Evolutionary conservation across 805 yeast species (phyloP).

Genomic region (Lipomyces orientalis): DNA sequence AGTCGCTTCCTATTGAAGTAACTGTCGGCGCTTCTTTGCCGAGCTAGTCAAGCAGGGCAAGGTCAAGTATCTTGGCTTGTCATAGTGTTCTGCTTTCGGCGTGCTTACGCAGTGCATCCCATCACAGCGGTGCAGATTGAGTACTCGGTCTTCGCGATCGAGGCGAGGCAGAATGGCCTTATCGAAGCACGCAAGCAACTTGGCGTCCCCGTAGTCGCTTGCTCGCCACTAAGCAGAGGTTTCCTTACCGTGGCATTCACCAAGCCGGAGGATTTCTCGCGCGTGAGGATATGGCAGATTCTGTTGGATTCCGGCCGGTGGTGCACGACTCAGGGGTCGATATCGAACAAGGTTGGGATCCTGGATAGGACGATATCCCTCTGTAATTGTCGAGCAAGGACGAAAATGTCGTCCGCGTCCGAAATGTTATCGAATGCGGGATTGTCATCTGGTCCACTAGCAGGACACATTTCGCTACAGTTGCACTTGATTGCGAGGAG

Average conservation of each 20-base stretch:
- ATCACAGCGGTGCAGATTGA: constrained; percentile 79
- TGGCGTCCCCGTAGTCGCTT: constrained; percentile 73
- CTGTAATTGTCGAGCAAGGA: too few species aligned
- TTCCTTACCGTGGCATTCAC: constrained; percentile 68
- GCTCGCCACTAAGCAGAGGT: constrained; percentile 86
- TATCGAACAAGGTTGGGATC: too few species aligned
- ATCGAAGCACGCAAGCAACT: constrained; percentile 62
- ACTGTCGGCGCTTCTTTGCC: constrained; percentile 60
- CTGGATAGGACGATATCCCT: too few species aligned
- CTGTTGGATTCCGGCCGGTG: too few species aligned
- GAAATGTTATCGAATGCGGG: too few species aligned
- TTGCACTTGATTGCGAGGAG: too few species aligned
- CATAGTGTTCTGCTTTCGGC: constrained; percentile 72
- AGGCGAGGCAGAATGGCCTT: constrained; percentile 66
- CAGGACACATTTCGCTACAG: too few species aligned
- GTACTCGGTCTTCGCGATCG: constrained; percentile 69
- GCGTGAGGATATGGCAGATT: too few species aligned
- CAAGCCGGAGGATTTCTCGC: constrained; percentile 50
- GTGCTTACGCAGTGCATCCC: constrained; percentile 61
- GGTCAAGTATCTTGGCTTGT: constrained; percentile 72
- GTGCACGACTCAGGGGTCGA: too few species aligned
- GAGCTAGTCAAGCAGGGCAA: constrained; percentile 66
- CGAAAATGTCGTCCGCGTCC: too few species aligned
- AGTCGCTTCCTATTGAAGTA: constrained; percentile 61
- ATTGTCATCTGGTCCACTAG: too few species aligned